Evolutionary conservation across 2,329 filamentous ascomycete species (phyloP), one percentile per base, ranked within the genome.

Genomic region (Xylaria sp.): DNA sequence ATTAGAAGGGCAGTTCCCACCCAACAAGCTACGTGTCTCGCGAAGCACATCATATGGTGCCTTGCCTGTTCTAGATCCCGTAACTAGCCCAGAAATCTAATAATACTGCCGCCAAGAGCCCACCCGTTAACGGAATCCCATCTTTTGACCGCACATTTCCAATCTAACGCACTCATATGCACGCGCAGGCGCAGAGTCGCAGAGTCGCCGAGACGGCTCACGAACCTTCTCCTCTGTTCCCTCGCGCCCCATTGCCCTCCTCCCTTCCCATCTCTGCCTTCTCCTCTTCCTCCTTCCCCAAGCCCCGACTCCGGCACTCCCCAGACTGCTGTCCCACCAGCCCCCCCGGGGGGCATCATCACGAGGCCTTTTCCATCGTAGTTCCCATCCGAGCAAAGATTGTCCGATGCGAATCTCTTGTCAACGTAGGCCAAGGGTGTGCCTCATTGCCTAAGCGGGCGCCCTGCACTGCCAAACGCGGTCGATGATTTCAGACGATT

Each of bases 331-430:
- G 13, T 40, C 52, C 42, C 57, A 50, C 54, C 57, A 44, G 38
- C 20, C 26, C 2, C 8, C 38, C 47, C 21, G 21, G 21, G 45
- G 47, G 50, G 11, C 5, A 42, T 50, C 54, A 48, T 47, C 39
- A 42, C 57, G 54, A 57, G 57, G 48, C 49, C 54, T 60, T 57
- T 44, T 41, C 37, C 34, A 18, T 18, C 46, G 39, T 24, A 22
- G n/a, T 40, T 42, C 34, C 17, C 41, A 48, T 17, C 49, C 44
- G 40, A 39, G 39, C 37, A 48, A 51, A 13, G 29, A 34, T 34
- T 13, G 29, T 6, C 29, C 8, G 16, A 51, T 43, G 49, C n/a
- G 22, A 21, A 49, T 22, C 34, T 37, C 44, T 49, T 50, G 50
- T 34, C 48, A 40, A 39, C 46, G 43, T 16, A 11, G 20, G 34